These are phyloP conservation scores for Psilocybe tampanensis DNA, from an alignment of 768 basidiomycete genomes.

Conservation along the genomic window DNA sequence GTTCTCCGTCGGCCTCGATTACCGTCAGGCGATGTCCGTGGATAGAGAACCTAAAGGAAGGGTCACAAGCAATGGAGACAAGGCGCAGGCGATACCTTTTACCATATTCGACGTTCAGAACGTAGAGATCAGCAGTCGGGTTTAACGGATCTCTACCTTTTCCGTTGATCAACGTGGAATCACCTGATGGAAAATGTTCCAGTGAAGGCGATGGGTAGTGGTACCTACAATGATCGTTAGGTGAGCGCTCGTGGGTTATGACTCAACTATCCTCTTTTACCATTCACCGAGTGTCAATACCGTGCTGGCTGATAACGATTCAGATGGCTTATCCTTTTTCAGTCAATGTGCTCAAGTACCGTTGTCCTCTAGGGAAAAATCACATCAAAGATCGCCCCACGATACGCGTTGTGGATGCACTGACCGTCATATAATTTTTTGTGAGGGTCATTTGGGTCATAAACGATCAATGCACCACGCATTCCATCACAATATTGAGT, in stretches of 20 bases:
- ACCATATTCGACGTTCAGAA: conserved; percentile 43
- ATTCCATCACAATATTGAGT: conserved; percentile 61
- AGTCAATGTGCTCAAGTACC: too few relatives aligned
- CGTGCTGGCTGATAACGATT: conserved; percentile 33
- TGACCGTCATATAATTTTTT: conserved; percentile 14
- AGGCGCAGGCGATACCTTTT: conserved; percentile 58
- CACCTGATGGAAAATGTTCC: conserved; percentile 18
- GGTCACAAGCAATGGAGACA: conserved; percentile 51
- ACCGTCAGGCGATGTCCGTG: conserved; percentile 50
- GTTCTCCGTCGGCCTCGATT: conserved; percentile 54
- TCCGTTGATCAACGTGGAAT: conserved; percentile 57
- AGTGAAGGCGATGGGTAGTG: conserved; percentile 27
- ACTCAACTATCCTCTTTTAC: conserved; percentile 25
- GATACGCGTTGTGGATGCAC: too few relatives aligned
- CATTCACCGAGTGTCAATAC: conserved; percentile 33
- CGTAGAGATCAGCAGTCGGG: conserved; percentile 38
- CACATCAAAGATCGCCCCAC: too few relatives aligned
- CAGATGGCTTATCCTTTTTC: too few relatives aligned
- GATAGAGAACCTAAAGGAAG: conserved; percentile 44
- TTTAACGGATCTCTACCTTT: conserved; percentile 41
- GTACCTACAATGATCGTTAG: conserved; percentile 36
- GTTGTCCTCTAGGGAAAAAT: too few relatives aligned
- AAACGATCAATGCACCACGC: conserved; percentile 33
- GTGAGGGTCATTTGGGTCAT: conserved; percentile 28
- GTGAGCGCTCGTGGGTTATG: background rate